Evolutionary conservation across 352 stramenopile genomes (phyloP).

Genomic region (Phytophthora litchii): DNA sequence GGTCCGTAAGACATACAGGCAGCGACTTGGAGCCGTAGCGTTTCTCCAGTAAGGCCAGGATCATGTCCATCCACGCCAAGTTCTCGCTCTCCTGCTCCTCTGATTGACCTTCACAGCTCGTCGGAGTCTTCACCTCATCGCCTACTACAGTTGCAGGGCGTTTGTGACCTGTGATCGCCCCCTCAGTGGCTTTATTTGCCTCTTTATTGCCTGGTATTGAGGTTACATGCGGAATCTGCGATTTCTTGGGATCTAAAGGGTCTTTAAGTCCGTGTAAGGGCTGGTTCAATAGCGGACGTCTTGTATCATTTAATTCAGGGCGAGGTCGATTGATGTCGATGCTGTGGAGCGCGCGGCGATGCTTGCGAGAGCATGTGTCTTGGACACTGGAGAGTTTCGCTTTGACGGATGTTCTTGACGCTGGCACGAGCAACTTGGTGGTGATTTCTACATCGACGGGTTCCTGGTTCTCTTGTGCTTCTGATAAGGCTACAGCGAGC

Average conservation of each 20-base stretch:
- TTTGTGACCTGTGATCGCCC: constrained; percentile 10
- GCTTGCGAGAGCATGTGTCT: constrained; percentile 7
- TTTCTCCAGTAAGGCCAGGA: constrained; percentile 70
- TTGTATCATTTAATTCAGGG: constrained; percentile 1
- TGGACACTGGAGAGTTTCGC: constrained; percentile 4
- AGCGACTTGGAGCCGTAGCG: constrained; percentile 47
- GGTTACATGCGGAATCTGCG: neutral
- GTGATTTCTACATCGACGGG: constrained; percentile 10
- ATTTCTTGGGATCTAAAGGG: constrained; percentile 21
- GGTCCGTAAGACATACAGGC: constrained; percentile 46
- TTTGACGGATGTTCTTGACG: constrained; percentile 23
- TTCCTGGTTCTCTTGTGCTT: constrained; percentile 48
- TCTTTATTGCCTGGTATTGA: neutral
- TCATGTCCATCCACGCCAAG: constrained; percentile 87
- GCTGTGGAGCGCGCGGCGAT: constrained; percentile 35
- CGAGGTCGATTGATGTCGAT: constrained; percentile 34
- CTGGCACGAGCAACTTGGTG: constrained; percentile 5
- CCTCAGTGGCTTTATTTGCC: neutral
- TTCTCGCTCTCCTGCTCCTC: constrained; percentile 56
- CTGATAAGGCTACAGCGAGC: neutral
- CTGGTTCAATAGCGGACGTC: constrained; percentile 1
- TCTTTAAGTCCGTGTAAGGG: neutral
- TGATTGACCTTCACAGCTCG: neutral
- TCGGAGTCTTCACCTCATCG: neutral
- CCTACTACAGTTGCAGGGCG: neutral